Percentiles rank a stretch among this genome's conserved stretches.
Evolutionary conservation across 768 basidiomycete genomes (phyloP).

Genomic region (Leccinellum rugosiceps): DNA sequence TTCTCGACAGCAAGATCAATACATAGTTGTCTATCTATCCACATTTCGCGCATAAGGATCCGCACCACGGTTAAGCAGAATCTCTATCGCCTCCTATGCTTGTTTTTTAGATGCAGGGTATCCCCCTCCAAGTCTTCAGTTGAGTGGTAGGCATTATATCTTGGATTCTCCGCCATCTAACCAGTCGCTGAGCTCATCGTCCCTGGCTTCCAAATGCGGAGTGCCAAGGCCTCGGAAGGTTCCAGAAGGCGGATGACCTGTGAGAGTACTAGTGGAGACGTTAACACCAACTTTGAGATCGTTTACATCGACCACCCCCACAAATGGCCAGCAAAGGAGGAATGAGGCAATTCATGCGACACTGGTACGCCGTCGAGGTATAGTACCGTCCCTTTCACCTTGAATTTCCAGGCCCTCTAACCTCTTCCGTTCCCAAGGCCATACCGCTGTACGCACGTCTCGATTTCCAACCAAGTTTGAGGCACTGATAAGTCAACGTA

Average conservation of each 20-base stretch:
- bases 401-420: background rate
- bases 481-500: slow-evolving; percentile 23
- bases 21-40: too few relatives aligned
- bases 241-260: background rate
- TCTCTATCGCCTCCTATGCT: too few relatives aligned
- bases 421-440: slow-evolving; percentile 32
- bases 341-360: slow-evolving; percentile 31
- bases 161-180: too few relatives aligned
- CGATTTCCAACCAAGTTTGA: slow-evolving; percentile 2
- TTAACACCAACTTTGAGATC: background rate
- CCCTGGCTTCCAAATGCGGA: background rate
- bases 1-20: too few relatives aligned
- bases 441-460: slow-evolving; percentile 43
- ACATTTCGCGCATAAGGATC: too few relatives aligned
- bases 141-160: too few relatives aligned
- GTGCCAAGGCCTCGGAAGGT: background rate
- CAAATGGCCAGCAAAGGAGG: slow-evolving; percentile 23
- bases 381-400: background rate
- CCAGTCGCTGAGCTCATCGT: too few relatives aligned
- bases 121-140: too few relatives aligned
- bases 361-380: slow-evolving; percentile 49
- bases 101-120: too few relatives aligned
- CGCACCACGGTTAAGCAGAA: too few relatives aligned
- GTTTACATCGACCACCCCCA: slow-evolving; percentile 6
- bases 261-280: too few relatives aligned